Evolutionary conservation across 148 eudicot genomes (phyloP), one percentile per base, ranked within the genome.

Genomic region (Hydrangea macrophylla): DNA sequence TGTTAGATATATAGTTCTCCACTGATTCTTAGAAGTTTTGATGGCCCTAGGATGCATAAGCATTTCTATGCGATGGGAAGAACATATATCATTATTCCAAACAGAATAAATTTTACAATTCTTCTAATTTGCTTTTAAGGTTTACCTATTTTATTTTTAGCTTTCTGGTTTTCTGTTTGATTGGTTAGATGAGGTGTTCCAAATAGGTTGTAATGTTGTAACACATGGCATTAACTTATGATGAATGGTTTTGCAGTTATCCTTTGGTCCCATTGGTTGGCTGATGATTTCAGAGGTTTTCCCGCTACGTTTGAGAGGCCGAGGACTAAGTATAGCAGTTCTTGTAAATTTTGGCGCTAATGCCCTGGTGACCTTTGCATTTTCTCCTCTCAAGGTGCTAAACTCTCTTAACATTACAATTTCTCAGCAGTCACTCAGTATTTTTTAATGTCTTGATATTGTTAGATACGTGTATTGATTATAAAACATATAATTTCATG

Each of bases 211-310:
- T 6, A 26, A 67, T 40, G 28, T 26, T 57, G 17, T 54, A 66
- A 44, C 31, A 58, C 36, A 28, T 44, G 28, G 50, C 58, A 50
- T 9, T 67, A 53, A 69, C 20, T 56, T 26, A 15, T n/a, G 26
- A 54, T 7, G 53, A 68, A 17, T 62, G 64, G 30, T 70, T 75
- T 65, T 78, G 74, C 89, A 94, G 99, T 55, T 94, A 73, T 94
- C 99, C 39, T 94, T 83, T 84, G 99, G 99, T 68, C 99, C 99
- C 15, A 88, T 94, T 77, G 99, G 99, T 56, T 94, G 99, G 99
- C 70, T 94, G 83, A 81, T 94, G 92, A 94, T 94, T 59, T 90
- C 99, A 2, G 99, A 94, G 86, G 82, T 94, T 64, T 94, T 94
- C 80, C 99, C 99, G 2, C 79, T 94, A 71, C 92, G 96, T 56